Evolutionary conservation across 2,329 filamentous ascomycete genomes (phyloP).

Genomic region (Clarireedia hainanense): DNA sequence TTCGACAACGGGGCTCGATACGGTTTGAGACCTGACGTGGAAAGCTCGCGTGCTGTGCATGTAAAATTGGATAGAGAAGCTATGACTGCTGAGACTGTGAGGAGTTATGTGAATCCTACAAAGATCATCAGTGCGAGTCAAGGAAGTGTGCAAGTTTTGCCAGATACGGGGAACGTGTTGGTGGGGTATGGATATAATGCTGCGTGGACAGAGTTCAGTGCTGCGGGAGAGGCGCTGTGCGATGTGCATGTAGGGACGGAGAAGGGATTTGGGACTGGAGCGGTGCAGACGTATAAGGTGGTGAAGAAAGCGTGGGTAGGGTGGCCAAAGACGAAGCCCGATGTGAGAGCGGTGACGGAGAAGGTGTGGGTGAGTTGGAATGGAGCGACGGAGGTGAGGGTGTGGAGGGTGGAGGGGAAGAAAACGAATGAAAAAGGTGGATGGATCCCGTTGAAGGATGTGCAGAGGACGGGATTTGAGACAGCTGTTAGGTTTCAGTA

Average conservation of each 20-base stretch:
- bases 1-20: conserved; percentile 15
- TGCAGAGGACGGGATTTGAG: not conserved
- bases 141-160: conserved; percentile 15
- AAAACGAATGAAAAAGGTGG: not conserved
- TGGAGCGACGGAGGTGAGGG: not conserved
- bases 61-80: conserved; percentile 9
- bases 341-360: not conserved
- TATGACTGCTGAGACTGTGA: conserved; percentile 13
- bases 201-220: not conserved
- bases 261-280: not conserved
- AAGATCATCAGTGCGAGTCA: conserved; percentile 16
- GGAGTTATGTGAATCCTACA: conserved; percentile 10
- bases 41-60: conserved; percentile 10
- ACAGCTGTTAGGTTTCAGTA: not conserved
- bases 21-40: not conserved
- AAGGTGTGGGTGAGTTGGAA: not conserved
- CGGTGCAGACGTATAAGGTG: conserved; percentile 2
- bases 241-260: not conserved
- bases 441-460: not conserved
- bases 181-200: not conserved
- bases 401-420: not conserved
- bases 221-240: not conserved
- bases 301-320: not conserved
- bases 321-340: not conserved
- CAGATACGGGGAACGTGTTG: not conserved